Conservation (phyloP, 805 yeast species). For the Grigorovia jiainica region DNA sequence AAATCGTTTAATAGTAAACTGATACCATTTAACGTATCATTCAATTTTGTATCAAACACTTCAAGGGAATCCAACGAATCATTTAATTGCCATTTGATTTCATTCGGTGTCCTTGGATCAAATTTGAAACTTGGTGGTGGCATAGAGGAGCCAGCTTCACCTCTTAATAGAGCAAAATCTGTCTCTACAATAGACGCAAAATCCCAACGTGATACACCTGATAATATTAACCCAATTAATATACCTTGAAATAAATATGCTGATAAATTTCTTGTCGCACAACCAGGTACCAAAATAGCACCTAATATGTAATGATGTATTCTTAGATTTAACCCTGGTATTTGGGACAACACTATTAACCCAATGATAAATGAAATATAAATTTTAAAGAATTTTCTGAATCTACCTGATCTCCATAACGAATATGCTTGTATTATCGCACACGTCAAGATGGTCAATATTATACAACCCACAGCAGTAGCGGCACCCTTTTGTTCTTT, state of each 20-base stretch:
- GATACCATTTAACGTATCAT: constrained; percentile 36
- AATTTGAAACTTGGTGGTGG: constrained; percentile 41
- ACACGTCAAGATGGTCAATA: constrained; percentile 39
- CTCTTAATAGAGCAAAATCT: constrained; percentile 51
- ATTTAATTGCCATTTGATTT: constrained; percentile 23
- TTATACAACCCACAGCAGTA: constrained; percentile 47
- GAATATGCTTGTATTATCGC: constrained; percentile 65
- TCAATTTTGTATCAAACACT: constrained; percentile 8
- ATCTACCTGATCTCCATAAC: constrained; percentile 70
- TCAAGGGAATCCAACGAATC: constrained; percentile 6
- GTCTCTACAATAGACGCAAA: constrained; percentile 85
- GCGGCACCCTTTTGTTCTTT: constrained; percentile 70
- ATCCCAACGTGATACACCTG: constrained; percentile 91
- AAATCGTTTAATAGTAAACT: constrained; percentile 72
- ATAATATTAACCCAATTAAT: constrained; percentile 65
- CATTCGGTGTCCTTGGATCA: constrained; percentile 10
- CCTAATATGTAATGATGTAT: constrained; percentile 80
- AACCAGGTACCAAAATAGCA: constrained; percentile 70
- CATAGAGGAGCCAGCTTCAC: constrained; percentile 51
- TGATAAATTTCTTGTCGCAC: constrained; percentile 60
- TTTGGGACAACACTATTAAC: constrained; percentile 34
- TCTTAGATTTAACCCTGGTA: constrained; percentile 66
- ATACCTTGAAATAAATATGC: constrained; percentile 79
- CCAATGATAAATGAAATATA: constrained; percentile 41
- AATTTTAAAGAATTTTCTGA: constrained; percentile 46